These are phyloP conservation scores for Cylindrotheca closterium DNA, from an alignment of 108 stramenopile species.

Conservation along the genomic window DNA sequence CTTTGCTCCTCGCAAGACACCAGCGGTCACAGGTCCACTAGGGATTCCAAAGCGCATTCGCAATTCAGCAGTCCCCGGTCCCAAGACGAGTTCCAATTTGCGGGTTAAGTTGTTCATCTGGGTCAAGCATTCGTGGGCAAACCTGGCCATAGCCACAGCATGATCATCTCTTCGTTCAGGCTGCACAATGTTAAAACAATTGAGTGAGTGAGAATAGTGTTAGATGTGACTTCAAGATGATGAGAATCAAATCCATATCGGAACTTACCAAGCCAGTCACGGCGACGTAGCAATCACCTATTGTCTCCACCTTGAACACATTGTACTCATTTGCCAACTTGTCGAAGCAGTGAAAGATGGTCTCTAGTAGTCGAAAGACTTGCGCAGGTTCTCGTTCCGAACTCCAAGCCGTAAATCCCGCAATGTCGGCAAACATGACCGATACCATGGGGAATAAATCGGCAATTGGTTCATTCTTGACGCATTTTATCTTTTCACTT, in stretches of 20 bases:
- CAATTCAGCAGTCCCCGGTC: constrained; percentile 19
- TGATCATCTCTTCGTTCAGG: constrained; percentile 15
- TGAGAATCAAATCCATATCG: constrained; percentile 31
- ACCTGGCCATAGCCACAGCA: constrained; percentile 20
- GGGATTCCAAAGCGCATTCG: constrained; percentile 7
- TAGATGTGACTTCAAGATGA: no score
- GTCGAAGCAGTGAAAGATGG: constrained; percentile 1
- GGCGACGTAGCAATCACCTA: constrained; percentile 40
- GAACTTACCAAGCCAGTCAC: constrained; percentile 9
- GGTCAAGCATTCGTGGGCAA: constrained; percentile 15
- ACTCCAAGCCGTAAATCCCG: constrained; percentile 19
- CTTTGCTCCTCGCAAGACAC: constrained; percentile 38
- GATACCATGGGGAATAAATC: constrained; percentile 42
- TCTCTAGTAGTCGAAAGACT: constrained; percentile 9
- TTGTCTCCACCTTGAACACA: constrained; percentile 59
- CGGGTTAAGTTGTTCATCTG: constrained; percentile 1
- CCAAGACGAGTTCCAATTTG: constrained; percentile 10
- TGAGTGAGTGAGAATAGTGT: no score
- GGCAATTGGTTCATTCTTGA: constrained; percentile 19
- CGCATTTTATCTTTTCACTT: not conserved
- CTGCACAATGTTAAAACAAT: no score
- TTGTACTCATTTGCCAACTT: not conserved
- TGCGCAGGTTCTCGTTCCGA: constrained; percentile 13
- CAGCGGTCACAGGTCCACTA: constrained; percentile 26
- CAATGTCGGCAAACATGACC: constrained; percentile 11